Evolutionary conservation across 2,329 filamentous ascomycete species (phyloP), one percentile per base, ranked within the genome.

Genomic region (Fusarium nanum): DNA sequence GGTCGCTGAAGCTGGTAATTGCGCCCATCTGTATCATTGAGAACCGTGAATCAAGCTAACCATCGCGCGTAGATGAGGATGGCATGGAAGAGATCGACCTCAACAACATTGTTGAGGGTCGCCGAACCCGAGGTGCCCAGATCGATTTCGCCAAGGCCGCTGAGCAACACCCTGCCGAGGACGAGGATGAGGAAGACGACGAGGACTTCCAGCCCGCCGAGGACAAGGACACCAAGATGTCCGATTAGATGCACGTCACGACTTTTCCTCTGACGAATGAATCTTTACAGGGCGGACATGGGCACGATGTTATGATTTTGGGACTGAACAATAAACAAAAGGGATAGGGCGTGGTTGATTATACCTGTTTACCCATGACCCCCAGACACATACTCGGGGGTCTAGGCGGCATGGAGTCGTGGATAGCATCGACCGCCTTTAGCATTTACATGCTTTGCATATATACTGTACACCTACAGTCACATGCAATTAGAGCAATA

Each of bases 61-160:
- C 61, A 70, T 59, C 22, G 53, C 73, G 66, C 60, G 91, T 91
- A 74, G 92, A 93, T 56, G 91, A 92, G 46, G 93, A 94, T 77
- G 92, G 92, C 81, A 88, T 97, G 86, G 93, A 97, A 79, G 94
- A 95, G 83, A 98, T 99, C 80, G 93, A 97, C 79, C 85, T 88
- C 60, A 88, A 88, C 80, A 98, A 98, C 87, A 97, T 98, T 80
- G 90, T 98, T 78, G 80, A 83, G 63, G 87, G 86, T 69, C 89
- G 91, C 76, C 95, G 96, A 81, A 98, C 95, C 70, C 95, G 95
- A 77, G 94, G 94, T 78, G 93, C 93, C 81, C 87, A 90, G 77
- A 98, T 98, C 79, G 93, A 98, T 86, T 98, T 93, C 83, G 92
- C 92, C 76, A 94, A 97, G 85, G 94, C 94, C 22, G 93, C 93